Conservation (phyloP, 345 rosid genomes). For the Luvunga scandens region DNA sequence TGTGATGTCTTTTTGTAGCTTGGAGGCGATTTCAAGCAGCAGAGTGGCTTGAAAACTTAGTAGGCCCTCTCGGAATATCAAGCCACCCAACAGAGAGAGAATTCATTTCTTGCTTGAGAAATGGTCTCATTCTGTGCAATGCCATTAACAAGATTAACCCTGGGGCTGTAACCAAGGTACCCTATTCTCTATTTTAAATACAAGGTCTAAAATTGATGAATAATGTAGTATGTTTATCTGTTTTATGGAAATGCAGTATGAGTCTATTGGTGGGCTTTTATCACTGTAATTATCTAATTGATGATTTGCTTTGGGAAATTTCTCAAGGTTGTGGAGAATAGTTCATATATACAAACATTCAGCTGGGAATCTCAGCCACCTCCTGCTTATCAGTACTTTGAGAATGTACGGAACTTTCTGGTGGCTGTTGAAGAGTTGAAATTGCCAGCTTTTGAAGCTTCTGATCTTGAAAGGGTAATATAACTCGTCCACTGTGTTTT, state of each 20-base stretch:
- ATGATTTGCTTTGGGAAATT: neutral
- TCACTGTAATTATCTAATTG: neutral
- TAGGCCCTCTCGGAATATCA: conserved; percentile 67
- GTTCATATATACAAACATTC: conserved; percentile 39
- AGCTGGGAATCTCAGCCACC: conserved; percentile 63
- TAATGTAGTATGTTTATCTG: too few species aligned
- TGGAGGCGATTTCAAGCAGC: conserved; percentile 69
- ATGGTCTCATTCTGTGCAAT: conserved; percentile 74
- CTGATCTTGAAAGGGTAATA: conserved; percentile 88
- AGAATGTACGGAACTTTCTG: conserved; percentile 85
- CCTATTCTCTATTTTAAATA: neutral
- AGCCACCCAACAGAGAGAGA: conserved; percentile 72
- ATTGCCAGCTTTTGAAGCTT: conserved; percentile 88
- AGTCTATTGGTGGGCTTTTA: neutral
- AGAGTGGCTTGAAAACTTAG: conserved; percentile 66
- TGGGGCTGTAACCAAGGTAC: conserved; percentile 81
- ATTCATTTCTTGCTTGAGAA: conserved; percentile 88
- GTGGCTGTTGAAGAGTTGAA: conserved; percentile 75
- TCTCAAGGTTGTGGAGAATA: conserved; percentile 75
- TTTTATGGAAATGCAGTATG: too few species aligned
- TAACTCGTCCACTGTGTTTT: neutral
- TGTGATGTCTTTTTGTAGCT: conserved; percentile 38
- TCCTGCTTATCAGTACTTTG: conserved; percentile 85
- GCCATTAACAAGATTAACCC: conserved; percentile 82
- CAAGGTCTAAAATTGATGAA: too few species aligned